Conservation (phyloP, 768 basidiomycete species). For the Russula griseocarnosa region DNA sequence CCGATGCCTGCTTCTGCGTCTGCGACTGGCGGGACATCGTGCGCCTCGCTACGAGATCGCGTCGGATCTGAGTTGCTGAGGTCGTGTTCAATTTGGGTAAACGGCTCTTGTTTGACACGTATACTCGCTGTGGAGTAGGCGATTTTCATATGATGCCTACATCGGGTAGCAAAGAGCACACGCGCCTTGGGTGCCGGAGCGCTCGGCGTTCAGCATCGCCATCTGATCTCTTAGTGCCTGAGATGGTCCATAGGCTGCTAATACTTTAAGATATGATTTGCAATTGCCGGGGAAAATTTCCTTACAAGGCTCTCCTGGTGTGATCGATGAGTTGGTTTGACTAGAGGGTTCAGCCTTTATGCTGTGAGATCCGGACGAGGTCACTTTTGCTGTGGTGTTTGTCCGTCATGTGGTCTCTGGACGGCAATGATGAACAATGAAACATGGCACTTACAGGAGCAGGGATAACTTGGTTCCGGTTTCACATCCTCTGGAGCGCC, state of each 20-base stretch:
- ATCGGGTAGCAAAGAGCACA: not conserved
- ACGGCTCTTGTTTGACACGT: slow-evolving; percentile 15
- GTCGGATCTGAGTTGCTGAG: not conserved
- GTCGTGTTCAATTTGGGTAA: not conserved
- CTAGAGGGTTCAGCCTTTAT: slow-evolving; percentile 1
- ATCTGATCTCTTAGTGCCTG: slow-evolving; percentile 24
- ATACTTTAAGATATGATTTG: not conserved
- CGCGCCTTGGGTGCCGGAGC: not conserved
- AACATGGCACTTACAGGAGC: slow-evolving; percentile 3
- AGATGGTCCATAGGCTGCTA: slow-evolving; percentile 11
- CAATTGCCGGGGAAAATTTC: not conserved
- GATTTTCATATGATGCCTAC: not conserved
- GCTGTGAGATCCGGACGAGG: not conserved
- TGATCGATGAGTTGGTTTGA: slow-evolving; percentile 6
- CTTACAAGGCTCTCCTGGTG: slow-evolving; percentile 9
- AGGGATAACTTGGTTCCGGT: not conserved
- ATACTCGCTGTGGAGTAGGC: slow-evolving; percentile 1
- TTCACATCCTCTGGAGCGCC: not conserved
- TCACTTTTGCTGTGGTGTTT: not conserved
- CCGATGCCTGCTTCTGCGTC: too few relatives aligned
- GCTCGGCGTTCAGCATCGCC: slow-evolving; percentile 6
- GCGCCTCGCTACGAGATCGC: not conserved
- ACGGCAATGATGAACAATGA: not conserved
- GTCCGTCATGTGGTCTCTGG: not conserved
- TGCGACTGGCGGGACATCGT: not conserved